These are phyloP conservation scores for Candida verbasci DNA, from an alignment of 805 yeast genomes.

Conservation along the genomic window DNA sequence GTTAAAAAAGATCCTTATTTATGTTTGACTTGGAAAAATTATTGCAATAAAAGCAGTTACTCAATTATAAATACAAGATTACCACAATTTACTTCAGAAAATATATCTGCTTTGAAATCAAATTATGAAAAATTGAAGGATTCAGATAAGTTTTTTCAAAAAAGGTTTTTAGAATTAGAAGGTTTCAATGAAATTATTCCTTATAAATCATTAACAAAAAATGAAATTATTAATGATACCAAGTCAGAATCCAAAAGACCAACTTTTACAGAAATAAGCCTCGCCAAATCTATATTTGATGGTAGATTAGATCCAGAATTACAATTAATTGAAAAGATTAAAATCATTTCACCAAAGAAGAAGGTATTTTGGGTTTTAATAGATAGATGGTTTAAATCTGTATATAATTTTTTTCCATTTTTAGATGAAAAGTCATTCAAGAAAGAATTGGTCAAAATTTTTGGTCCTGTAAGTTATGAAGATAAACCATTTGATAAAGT, in stretches of 20 bases:
- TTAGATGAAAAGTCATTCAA: conserved; percentile 53
- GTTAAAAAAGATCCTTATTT: conserved; percentile 33
- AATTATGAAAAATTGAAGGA: conserved; percentile 4
- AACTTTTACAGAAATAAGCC: conserved; percentile 3
- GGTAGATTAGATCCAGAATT: conserved; percentile 18
- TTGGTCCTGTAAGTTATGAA: conserved; percentile 31
- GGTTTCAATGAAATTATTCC: conserved; percentile 32
- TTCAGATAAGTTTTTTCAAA: conserved; percentile 23
- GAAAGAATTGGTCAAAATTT: conserved; percentile 32
- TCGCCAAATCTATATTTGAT: conserved; percentile 22
- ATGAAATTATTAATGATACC: conserved; percentile 16
- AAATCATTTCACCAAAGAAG: conserved; percentile 44
- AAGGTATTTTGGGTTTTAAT: conserved; percentile 49
- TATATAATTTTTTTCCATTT: conserved; percentile 60
- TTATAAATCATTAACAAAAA: conserved; percentile 19
- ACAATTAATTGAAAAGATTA: conserved; percentile 29
- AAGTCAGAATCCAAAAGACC: conserved; percentile 20
- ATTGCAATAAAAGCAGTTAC: conserved; percentile 22
- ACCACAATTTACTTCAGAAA: conserved; percentile 17
- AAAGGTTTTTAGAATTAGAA: conserved; percentile 28
- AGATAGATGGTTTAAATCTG: conserved; percentile 51
- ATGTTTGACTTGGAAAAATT: conserved; percentile 26
- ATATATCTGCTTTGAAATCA: conserved; percentile 11
- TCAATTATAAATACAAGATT: conserved; percentile 16
- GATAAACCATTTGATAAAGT: conserved; percentile 22